Base-by-base conservation (phyloP, 2,329 filamentous ascomycete genomes). In the Fusarium graminum region DNA sequence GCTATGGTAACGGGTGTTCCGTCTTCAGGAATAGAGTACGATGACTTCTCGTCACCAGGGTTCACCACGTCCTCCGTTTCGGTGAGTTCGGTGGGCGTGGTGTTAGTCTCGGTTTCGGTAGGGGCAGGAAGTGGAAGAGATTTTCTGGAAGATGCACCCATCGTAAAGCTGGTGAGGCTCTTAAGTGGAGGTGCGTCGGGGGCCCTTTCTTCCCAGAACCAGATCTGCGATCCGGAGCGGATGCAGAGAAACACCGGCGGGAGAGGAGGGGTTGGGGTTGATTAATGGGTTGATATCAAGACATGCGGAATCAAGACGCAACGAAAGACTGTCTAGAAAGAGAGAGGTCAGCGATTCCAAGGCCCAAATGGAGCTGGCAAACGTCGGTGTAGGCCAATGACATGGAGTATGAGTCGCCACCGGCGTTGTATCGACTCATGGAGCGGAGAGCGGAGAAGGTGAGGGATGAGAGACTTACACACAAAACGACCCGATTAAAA, bases 1-100 rank as follows among this genome's bases (percentile, higher is more conserved):
- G 90, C 89, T 77, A 99, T 96, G 62, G 93, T 98, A 74, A 99
- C 90, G 40, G 94, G 93, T 52, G 92, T 94, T 76, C 92, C 92
- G 87, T 95, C 92, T 74, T 93, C 91, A 58, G 92, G 92, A 50
- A 95, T 86, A 36, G 90, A 93, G 79, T 92, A 94, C 52, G 90
- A 89, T 5, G 91, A 92, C 73, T 86, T 91, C 77, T 87, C 86
- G 77, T 89, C 86, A 70, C 86, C 89, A 62, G 87, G 84, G 65
- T 86, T 85, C 64, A 91, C 93, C 68, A 91, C 76, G 78, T 92
- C 90, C 71, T 85, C 87, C 46, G 74, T 65, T 36, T 50, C 38
- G 49, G 59, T 75, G 63, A 91, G 77, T 73, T 90, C 88, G 76
- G 86, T 87, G 58, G 88, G 88, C 60, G 84, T 83, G 62, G 83